These are phyloP conservation scores for Luvunga scandens DNA, from an alignment of 345 rosid species.

Conservation along the genomic window DNA sequence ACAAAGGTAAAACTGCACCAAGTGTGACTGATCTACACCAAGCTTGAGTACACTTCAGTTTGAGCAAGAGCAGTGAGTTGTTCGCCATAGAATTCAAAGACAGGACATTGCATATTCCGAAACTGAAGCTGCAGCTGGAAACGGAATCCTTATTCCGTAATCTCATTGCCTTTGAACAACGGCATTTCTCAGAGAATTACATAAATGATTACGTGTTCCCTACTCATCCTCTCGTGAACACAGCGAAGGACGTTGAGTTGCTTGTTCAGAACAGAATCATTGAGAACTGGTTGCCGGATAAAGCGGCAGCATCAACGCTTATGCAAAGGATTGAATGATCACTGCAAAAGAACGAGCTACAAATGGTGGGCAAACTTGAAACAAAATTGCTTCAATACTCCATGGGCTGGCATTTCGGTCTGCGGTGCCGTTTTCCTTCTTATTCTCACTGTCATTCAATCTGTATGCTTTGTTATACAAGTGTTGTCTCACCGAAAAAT, in stretches of 20 bases:
- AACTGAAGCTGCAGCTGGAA: background rate
- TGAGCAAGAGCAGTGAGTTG: slow-evolving; percentile 5
- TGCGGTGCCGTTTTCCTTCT: slow-evolving; percentile 14
- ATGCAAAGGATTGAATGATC: background rate
- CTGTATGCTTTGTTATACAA: background rate
- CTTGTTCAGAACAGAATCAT: slow-evolving; percentile 9
- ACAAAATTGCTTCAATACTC: slow-evolving; percentile 21
- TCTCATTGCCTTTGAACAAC: background rate
- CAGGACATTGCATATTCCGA: background rate
- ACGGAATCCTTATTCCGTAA: background rate
- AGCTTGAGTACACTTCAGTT: slow-evolving; percentile 16
- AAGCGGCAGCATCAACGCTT: slow-evolving; percentile 3
- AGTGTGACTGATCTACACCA: slow-evolving; percentile 12
- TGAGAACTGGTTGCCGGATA: slow-evolving; percentile 3
- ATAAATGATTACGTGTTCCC: background rate
- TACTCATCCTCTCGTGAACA: slow-evolving; percentile 1
- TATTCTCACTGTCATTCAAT: slow-evolving; percentile 18
- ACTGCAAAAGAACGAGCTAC: background rate
- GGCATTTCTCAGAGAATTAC: too few relatives aligned
- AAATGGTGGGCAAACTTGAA: slow-evolving; percentile 17
- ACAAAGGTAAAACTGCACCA: background rate
- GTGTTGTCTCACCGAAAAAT: background rate
- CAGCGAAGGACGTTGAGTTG: slow-evolving; percentile 15
- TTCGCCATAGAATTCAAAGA: slow-evolving; percentile 5
- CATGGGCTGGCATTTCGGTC: slow-evolving; percentile 23